phyloP scores from a whole-genome alignment of 73 alveolate species.

The Effrenium voratum region DNA sequence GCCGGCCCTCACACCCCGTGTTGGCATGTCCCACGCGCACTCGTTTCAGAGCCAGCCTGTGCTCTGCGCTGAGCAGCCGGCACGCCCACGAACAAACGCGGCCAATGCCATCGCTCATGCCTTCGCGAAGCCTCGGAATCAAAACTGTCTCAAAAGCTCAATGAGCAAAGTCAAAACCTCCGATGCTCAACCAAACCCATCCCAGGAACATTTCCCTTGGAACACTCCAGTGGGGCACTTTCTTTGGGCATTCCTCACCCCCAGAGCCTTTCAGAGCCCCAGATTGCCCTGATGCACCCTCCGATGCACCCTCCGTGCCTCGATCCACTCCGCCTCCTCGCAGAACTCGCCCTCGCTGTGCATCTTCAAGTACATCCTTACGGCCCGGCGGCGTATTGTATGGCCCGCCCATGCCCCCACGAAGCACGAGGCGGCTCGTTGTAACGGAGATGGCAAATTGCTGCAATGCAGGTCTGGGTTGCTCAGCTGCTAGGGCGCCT shows the following conservation, averaged over 20 bases:
- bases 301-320: neutral
- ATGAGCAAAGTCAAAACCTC: neutral
- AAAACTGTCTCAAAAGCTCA: neutral
- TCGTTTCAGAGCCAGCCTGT: no score
- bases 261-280: neutral
- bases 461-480: no score
- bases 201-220: no score
- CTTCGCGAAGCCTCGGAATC: conserved; percentile 33
- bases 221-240: neutral
- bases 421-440: no score
- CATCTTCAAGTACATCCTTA: conserved; percentile 72
- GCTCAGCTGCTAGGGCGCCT: neutral
- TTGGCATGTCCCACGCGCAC: no score
- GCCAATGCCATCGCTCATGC: conserved; percentile 44
- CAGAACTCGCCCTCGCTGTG: conserved; percentile 92
- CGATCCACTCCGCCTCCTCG: conserved; percentile 82
- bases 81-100: conserved; percentile 82
- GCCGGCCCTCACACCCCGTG: no score
- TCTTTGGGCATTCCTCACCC: no score
- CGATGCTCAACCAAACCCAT: neutral
- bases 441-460: no score
- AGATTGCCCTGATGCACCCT: neutral
- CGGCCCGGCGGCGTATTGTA: no score
- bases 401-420: no score
- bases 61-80: neutral